Evolutionary conservation across 352 stramenopile species (phyloP), one percentile per base, ranked within the genome.

Genomic region (Globisporangium iwayamae): DNA sequence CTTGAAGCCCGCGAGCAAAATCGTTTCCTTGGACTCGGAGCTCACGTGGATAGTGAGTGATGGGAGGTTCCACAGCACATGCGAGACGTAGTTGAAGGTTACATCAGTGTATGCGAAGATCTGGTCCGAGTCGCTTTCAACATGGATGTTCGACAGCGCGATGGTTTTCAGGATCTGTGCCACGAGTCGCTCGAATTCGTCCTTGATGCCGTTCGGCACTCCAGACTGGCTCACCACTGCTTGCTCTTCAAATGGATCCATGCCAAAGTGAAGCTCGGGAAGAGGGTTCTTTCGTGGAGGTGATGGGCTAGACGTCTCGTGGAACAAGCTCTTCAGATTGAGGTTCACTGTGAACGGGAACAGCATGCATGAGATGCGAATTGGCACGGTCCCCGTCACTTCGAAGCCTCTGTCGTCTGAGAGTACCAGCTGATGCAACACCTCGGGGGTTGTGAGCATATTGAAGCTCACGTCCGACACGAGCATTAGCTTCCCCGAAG

Each of bases 61-160:
- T 9, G 84, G 86, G 7, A 95, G 25, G n/a, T 93, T 91, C 83
- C 84, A 95, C 9, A 90, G 45, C 30, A 93, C 65, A 7, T 59
- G 66, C 11, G 86, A 87, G 0, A 50, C 54, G 64, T 90, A 93
- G 38, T 80, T 65, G 50, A 94, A 92, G 36, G 79, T 81, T 18
- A 93, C 83, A 60, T 93, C 85, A 3, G 86, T 91, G 52, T 87
- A 95, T 13, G 85, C 83, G 59, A 93, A 93, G 9, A 95, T 76
- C 62, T 87, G 77, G 22, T 73, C 47, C 10, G 71, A 51, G 51
- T 90, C 76, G 55, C 70, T 74, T 28, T 92, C 73, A 4, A 85
- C 81, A 43, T 87, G 81, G 56, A 92, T 79, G 61, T 91, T 73
- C 1, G 83, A 90, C 13, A 94, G 72, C 43, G 70, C 83, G 62